Base-by-base conservation (phyloP, 345 rosid genomes). In the Xanthoceras sorbifolium region DNA sequence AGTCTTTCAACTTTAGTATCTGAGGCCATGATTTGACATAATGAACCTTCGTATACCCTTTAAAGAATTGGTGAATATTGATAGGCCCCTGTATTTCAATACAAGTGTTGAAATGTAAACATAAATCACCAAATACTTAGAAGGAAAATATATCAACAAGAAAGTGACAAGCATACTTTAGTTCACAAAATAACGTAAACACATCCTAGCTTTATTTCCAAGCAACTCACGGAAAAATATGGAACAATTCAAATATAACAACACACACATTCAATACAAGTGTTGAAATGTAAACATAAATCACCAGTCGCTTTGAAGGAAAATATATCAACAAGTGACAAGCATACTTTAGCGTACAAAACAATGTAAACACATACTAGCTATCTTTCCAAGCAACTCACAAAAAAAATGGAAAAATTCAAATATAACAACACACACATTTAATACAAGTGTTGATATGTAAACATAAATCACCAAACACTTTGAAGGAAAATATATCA, bases 1-100 rank as follows among this genome's bases (percentile, higher is more conserved):
- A 93, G 63, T 93, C 97, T 85, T 90, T 91, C 80, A 94, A 82
- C 77, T 93, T 92, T 79, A 90, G 71, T 72, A 89, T 71, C 55
- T 34, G 85, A 67, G 97, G 97, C 97, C 98, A 93, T 6, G 0
- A 34, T 67, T 0, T 0, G 67, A 89, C 93, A 76, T 5, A 82
- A n/a, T 76, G 72, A 25, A 88, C 90, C 0, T 73, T n/a, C 2
- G 75, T 34, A 68, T 94, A 94, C 32, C 93, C 97, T 0, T 23
- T 50, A 76, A 91, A 91, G 82, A 94, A 94, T 46, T 83, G 59
- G 52, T 75, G 87, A 34, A 89, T 85, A 75, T 87, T 87, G 52
- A 90, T 22, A 0, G 79, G 65, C 20, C 6, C 87, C 97, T 92
- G 88, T 88, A 82, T 83, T 34, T 60, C 66, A 74, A 17, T 29